Evolutionary conservation across 225 moss, liverwort and hornwort species (phyloP), one percentile per base, ranked within the genome.

Genomic region (Anthoceros angustus): DNA sequence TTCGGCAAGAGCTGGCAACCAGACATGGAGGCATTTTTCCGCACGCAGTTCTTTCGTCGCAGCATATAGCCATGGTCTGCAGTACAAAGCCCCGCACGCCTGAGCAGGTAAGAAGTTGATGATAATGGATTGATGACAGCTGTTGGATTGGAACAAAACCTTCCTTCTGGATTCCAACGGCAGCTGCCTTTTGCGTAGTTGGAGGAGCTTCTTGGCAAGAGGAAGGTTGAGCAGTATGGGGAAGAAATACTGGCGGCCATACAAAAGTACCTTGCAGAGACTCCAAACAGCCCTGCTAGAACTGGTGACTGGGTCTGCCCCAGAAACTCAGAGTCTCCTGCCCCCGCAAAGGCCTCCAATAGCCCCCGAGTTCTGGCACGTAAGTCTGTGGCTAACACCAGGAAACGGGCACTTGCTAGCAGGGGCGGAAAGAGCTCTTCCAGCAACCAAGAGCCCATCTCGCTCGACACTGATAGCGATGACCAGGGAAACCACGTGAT

Each of bases 1-100:
- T 95, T 73, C 83, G 95, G 74, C 86, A 91, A 67, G 76, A 72
- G 55, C 82, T 95, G 69, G 91, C 95, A 39, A 64, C 72, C 61
- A 66, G 67, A 70, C 76, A 91, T 69, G 94, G 94, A 76, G 83
- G 80, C 77, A 88, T 91, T 69, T 86, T 95, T 60, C 94, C 94
- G 39, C 94, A 95, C 77, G 88, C 91, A 2, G 86, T 95, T 48
- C 85, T 95, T 65, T 90, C 94, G 26, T 85, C 91, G 62, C 94
- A 95, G 67, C 91, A 95, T 66, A 91, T 95, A 62, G 75, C 73
- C 12, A 71, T 68, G 69, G 80, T 95, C 41, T 78, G 80, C 61
- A 73, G 83, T 72, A 76, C 71, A 66, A 85, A 73, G 69, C 91
- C 94, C 24, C 69, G 76, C 20, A 77, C 85, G 10, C 39, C 80